Base-by-base conservation (phyloP, 768 basidiomycete genomes). In the Calocera cornea region DNA sequence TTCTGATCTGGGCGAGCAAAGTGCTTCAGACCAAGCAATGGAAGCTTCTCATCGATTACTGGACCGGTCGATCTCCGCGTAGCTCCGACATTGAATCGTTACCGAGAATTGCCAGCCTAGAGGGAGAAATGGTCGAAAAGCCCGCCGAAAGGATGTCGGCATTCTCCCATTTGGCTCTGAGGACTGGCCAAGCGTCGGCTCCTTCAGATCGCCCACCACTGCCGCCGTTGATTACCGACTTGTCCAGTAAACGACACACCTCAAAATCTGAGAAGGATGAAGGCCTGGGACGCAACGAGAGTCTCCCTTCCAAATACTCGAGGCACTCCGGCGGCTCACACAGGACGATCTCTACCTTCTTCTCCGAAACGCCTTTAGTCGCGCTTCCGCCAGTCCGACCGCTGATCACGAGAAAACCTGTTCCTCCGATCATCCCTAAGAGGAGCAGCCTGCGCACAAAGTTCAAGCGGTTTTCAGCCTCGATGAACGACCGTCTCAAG, bases 1-100 rank as follows among this genome's bases (percentile, higher is more conserved):
- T 90, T n/a, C 79, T 89, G 19, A 47, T 47, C 3, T 47, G 44
- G 44, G 44, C 19, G 19, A 47, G 44, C 44, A 47, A 47, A 19
- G 44, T 47, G 24, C 24, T 17, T 7, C 44, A 47, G 19, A 47
- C 44, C 5, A 24, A 17, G 19, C 44, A 47, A 19, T 47, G 44
- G 44, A 47, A 24, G 19, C 5, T 24, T 5, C 44, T 47, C 44
- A 47, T 47, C 44, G 44, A 47, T 19, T 47, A 47, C 24, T 47
- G 44, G 44, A 8, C 8, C 8, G 19, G 44, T 19, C 44, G 44
- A 19, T 8, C 44, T 47, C 24, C 44, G 44, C 3, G 3, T 7
- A 47, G 44, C 19, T 3, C 16, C 44, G 44, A 47, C 19, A 47
- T 47, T 19, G 44, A 47, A 19, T 24, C 16, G 5, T 47, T 19